A percentile compares a stretch with the other conserved stretches of the same genome.
phyloP scores from a whole-genome alignment of 148 eudicot species.

The Euryodendron excelsum region DNA sequence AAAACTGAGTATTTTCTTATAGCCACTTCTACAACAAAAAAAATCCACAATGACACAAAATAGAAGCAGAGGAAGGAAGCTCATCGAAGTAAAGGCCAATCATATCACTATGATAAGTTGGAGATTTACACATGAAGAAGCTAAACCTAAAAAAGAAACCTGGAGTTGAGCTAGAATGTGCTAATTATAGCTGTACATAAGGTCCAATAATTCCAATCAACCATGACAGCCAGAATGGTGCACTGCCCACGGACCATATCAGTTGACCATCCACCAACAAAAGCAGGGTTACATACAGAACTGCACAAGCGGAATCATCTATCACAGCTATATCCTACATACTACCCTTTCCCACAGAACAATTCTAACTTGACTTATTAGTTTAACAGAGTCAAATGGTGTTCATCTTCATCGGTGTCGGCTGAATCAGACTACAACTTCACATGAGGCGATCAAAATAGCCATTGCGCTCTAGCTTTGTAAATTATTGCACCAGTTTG shows the following conservation, averaged over 20 bases:
- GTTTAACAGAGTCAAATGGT: slow-evolving; percentile 1
- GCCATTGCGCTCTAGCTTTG: neutral
- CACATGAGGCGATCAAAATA: neutral
- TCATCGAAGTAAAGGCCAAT: no score
- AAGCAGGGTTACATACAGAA: neutral
- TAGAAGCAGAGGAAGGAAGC: no score
- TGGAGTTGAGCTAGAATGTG: neutral
- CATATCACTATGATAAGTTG: no score
- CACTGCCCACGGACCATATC: neutral
- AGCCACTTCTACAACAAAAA: no score
- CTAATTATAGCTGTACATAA: slow-evolving; percentile 20
- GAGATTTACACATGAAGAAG: slow-evolving; percentile 12
- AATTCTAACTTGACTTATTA: neutral
- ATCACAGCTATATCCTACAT: slow-evolving; percentile 2
- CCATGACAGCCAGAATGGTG: neutral
- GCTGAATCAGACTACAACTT: slow-evolving; percentile 11
- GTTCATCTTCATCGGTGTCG: slow-evolving; percentile 4
- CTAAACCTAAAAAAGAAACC: neutral
- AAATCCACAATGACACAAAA: no score
- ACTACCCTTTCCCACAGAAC: neutral
- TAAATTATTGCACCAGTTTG: neutral
- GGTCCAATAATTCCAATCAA: slow-evolving; percentile 10
- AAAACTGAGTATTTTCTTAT: no score
- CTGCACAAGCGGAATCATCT: slow-evolving; percentile 1
- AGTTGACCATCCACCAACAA: neutral